A percentile compares a stretch with the other conserved stretches of the same genome.
phyloP scores from a whole-genome alignment of 306 rosid species.

The Acacia confusa region DNA sequence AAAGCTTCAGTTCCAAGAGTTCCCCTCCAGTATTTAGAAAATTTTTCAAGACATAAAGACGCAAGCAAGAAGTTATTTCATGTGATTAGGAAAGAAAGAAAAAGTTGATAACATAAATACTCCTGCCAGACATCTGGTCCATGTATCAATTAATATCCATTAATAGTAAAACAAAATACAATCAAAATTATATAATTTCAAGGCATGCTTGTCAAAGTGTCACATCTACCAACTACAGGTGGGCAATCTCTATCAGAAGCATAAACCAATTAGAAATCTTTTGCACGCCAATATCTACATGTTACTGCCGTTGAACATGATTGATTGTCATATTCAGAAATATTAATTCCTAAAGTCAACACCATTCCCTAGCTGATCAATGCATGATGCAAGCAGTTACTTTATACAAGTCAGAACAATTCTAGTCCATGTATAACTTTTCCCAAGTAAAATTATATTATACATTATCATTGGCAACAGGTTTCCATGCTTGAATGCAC shows the following conservation, averaged over 20 bases:
- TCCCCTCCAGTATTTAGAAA: not conserved
- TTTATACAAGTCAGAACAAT: not conserved
- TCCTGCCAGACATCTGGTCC: not conserved
- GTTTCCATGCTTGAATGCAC: conserved; percentile 10
- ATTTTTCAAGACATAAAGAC: not conserved
- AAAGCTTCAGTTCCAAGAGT: not conserved
- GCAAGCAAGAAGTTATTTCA: not conserved
- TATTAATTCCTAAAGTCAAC: not conserved
- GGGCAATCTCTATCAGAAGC: not conserved
- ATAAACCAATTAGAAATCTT: not conserved
- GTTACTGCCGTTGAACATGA: not conserved
- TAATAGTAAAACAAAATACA: not conserved
- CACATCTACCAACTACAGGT: not conserved
- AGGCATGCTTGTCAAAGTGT: not conserved
- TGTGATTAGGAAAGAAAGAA: not conserved
- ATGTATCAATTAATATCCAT: not conserved
- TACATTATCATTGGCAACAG: not conserved
- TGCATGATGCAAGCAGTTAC: not conserved
- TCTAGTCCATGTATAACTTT: not conserved
- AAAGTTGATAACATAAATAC: not conserved
- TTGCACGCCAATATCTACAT: not conserved
- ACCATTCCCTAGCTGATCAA: not conserved
- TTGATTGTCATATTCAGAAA: not conserved
- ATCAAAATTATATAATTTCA: not conserved
- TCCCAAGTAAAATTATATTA: not conserved